These are phyloP conservation scores for Seminavis robusta DNA, from an alignment of 108 stramenopile genomes.

Conservation along the genomic window DNA sequence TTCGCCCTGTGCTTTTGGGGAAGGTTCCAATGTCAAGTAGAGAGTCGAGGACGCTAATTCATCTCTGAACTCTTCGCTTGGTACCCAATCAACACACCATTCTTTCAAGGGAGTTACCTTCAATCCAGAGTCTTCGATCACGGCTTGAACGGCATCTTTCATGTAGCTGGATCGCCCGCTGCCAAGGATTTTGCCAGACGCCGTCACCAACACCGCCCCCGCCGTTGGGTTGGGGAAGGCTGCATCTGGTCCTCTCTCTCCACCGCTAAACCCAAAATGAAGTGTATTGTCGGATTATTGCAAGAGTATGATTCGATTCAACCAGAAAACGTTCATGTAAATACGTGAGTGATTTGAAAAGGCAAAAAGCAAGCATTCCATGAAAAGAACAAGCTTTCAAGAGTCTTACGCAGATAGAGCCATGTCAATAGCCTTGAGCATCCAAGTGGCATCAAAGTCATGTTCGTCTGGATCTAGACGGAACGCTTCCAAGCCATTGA, in stretches of 20 bases:
- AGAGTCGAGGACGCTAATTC: slow-evolving; percentile 56
- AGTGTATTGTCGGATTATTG: not conserved
- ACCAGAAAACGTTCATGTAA: not conserved
- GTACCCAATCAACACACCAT: slow-evolving; percentile 78
- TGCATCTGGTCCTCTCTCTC: slow-evolving; percentile 29
- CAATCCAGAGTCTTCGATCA: slow-evolving; percentile 55
- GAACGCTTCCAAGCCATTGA: no score
- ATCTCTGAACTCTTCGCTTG: slow-evolving; percentile 41
- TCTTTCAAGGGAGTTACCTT: slow-evolving; percentile 60
- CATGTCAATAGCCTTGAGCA: not conserved
- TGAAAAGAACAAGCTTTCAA: not conserved
- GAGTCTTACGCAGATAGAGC: not conserved
- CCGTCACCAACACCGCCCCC: slow-evolving; percentile 60
- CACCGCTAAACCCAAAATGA: not conserved
- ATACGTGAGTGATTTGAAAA: not conserved
- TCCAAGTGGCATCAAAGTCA: not conserved
- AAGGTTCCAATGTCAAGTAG: slow-evolving; percentile 79
- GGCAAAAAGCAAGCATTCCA: not conserved
- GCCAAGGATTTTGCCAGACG: slow-evolving; percentile 59
- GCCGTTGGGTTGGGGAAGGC: slow-evolving; percentile 63
- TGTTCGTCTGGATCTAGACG: not conserved
- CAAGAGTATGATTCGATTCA: not conserved
- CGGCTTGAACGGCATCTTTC: slow-evolving; percentile 56
- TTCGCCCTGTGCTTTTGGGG: slow-evolving; percentile 50
- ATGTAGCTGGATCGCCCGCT: slow-evolving; percentile 50